These are phyloP conservation scores for Flaveria bidentis DNA, from an alignment of 129 eudicot genomes.

Conservation along the genomic window DNA sequence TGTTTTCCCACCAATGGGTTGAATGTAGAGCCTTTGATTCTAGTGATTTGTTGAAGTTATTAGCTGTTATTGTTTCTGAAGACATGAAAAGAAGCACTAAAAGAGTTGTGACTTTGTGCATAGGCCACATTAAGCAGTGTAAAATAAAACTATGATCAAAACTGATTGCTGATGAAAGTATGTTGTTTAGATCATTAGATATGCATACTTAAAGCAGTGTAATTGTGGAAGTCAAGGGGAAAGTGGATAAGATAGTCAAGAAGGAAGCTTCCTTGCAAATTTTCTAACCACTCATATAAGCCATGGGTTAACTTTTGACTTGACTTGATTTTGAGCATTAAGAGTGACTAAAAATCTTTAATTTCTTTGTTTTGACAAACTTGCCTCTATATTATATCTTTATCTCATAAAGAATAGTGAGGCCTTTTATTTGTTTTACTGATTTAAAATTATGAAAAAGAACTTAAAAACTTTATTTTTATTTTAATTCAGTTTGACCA, in stretches of 20 bases:
- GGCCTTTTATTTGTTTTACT: too few species aligned
- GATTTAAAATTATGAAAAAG: too few species aligned
- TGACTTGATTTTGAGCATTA: neutral
- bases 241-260: neutral
- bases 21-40: constrained; percentile 1
- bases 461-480: too few species aligned
- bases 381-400: neutral
- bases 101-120: neutral
- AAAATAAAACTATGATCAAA: neutral
- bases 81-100: constrained; percentile 9
- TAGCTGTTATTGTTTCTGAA: neutral
- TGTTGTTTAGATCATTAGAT: neutral
- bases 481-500: too few species aligned
- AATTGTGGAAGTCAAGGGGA: neutral
- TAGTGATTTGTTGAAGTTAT: neutral
- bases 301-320: neutral
- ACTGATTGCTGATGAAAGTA: neutral
- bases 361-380: neutral
- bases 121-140: neutral
- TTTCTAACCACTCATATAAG: neutral
- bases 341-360: neutral
- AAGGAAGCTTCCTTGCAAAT: neutral
- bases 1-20: constrained; percentile 12
- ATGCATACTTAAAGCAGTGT: neutral
- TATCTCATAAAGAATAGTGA: too few species aligned